Evolutionary conservation across 2,329 filamentous ascomycete genomes (phyloP).

Genomic region (Tolypocladium inflatum): DNA sequence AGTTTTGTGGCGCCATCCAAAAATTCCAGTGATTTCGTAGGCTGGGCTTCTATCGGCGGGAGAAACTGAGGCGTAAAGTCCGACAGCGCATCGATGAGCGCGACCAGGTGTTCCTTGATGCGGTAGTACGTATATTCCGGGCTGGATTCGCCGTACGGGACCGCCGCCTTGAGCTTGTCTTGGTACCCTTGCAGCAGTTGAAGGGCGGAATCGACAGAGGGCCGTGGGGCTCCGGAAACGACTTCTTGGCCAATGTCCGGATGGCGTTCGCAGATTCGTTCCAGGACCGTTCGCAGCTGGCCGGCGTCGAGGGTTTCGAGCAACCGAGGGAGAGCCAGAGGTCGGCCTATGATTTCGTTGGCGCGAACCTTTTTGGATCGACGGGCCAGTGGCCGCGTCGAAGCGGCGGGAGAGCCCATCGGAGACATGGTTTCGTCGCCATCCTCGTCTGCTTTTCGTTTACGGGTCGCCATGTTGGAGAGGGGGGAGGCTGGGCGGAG

Average conservation of each 20-base stretch:
- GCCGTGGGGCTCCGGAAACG: constrained; percentile 73
- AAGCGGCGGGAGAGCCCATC: constrained; percentile 66
- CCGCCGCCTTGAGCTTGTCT: constrained; percentile 63
- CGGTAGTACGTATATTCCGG: constrained; percentile 95
- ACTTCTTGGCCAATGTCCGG: constrained; percentile 81
- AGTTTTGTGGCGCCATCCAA: constrained; percentile 85
- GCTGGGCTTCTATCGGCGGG: constrained; percentile 78
- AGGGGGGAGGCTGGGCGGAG: constrained; percentile 30
- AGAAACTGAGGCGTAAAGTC: constrained; percentile 96
- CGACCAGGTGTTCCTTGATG: constrained; percentile 69
- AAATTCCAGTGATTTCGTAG: constrained; percentile 75
- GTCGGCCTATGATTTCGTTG: constrained; percentile 55
- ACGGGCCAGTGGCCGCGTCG: constrained; percentile 57
- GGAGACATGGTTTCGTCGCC: constrained; percentile 85
- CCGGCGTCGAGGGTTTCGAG: constrained; percentile 85
- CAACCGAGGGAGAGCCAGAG: constrained; percentile 55
- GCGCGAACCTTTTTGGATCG: constrained; percentile 54
- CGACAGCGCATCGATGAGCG: constrained; percentile 78
- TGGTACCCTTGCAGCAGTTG: constrained; percentile 78
- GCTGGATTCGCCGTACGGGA: constrained; percentile 76
- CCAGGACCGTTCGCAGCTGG: constrained; percentile 77
- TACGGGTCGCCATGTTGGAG: constrained; percentile 48
- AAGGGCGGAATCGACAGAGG: constrained; percentile 71
- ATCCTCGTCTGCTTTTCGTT: constrained; percentile 82
- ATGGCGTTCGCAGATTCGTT: constrained; percentile 82